phyloP scores from a whole-genome alignment of 495 filamentous ascomycete genomes.

The Aspergillus bridgeri region DNA sequence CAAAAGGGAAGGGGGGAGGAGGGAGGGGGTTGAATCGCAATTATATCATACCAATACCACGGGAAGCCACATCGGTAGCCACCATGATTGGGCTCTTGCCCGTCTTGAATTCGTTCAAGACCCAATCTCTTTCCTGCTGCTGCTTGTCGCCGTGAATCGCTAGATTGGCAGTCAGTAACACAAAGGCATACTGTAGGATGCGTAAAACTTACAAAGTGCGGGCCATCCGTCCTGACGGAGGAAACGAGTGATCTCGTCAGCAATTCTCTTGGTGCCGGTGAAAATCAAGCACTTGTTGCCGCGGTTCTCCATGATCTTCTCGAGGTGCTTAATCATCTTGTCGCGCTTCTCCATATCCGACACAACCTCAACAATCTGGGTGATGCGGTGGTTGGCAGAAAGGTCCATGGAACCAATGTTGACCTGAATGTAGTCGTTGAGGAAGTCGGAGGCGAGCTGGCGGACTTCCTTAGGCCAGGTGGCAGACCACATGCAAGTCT shows the following conservation, averaged over 20 bases:
- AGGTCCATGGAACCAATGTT: constrained; percentile 98
- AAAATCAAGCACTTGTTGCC: constrained; percentile 93
- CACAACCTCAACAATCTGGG: constrained; percentile 93
- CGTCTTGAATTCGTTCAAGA: constrained; percentile 98
- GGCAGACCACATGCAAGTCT: constrained; percentile 99
- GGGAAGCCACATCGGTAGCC: constrained; percentile 93
- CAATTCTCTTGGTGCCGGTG: constrained; percentile 96
- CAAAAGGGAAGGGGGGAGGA: constrained; percentile 35
- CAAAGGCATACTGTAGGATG: constrained; percentile 42
- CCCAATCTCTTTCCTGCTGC: constrained; percentile 99
- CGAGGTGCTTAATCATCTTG: constrained; percentile 93
- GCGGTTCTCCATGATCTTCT: constrained; percentile 96
- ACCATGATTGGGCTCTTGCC: constrained; percentile 87
- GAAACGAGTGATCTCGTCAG: constrained; percentile 97
- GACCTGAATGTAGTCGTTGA: constrained; percentile 96
- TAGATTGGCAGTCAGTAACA: constrained; percentile 60
- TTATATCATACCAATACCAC: constrained; percentile 98
- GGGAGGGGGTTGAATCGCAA: constrained; percentile 49
- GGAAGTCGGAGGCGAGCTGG: constrained; percentile 89
- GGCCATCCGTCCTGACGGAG: constrained; percentile 99
- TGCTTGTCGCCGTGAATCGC: constrained; percentile 99
- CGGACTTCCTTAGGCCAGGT: constrained; percentile 99
- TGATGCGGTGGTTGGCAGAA: constrained; percentile 97
- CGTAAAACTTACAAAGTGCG: constrained; percentile 74
- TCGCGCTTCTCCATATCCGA: constrained; percentile 97